Base-by-base conservation (phyloP, 768 basidiomycete species). In the Hypholoma fasciculare region DNA sequence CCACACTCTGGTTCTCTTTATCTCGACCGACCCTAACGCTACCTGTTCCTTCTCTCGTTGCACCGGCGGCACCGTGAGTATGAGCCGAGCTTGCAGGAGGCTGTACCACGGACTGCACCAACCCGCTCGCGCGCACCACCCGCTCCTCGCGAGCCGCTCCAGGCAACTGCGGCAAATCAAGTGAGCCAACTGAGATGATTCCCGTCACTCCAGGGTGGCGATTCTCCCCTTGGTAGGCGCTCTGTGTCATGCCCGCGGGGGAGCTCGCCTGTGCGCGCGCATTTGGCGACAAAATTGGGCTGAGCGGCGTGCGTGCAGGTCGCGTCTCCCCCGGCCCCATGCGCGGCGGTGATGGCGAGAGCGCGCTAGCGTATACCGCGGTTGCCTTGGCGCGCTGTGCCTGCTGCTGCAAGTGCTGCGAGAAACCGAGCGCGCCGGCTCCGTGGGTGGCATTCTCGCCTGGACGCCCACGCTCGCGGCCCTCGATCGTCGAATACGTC, bases 111-210 rank as follows among this genome's bases (percentile, higher is more conserved):
- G 65, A 61, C 34, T 69, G 65, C 26, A 72, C 71, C 37, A 78
- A 71, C 30, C 76, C 63, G 62, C 82, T 82, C 52, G 81, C 74
- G 56, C 78, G 77, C 23, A 77, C 76, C 14, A 82, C 75, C 40
- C 80, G 76, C 19, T 79, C 77, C 40, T 78, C 77, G 55, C 80
- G 75, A 8, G 75, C 71, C 30, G 77, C 63, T 37, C 80, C 76
- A 7, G 72, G 71, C 34, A 82, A 69, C 39, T 76, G 65, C 20
- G 80, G 77, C 26, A 78, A 42, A 44, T 67, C 58, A 37, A 54
- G 49, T 14, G 64, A 65, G n/a, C 37, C 54, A 30, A 50, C 42
- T 16, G 49, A 42, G 7, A 53, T 46, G 12, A 60, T 48, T n/a
- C 38, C 53, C n/a, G 17, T 48, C 23, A 12, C 23, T 11, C 48